Evolutionary conservation across 106 monocot genomes (phyloP).

Genomic region (Acorus calamus): DNA sequence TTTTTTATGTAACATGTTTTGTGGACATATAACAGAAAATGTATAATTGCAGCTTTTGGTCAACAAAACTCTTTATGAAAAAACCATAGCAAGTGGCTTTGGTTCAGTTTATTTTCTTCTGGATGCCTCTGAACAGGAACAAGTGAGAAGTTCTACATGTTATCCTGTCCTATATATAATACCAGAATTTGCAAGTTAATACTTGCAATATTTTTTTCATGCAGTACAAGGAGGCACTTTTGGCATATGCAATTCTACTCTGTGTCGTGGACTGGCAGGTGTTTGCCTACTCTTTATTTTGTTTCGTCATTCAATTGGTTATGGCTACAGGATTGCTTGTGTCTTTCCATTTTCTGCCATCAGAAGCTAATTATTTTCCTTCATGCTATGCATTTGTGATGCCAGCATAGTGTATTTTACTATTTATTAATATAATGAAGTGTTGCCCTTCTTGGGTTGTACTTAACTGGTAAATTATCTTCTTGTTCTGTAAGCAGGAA

Average conservation of each 20-base stretch:
- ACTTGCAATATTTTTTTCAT: conserved; percentile 3
- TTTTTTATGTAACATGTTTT: too few relatives aligned
- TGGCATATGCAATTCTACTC: conserved; percentile 78
- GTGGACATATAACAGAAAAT: neutral
- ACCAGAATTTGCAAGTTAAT: neutral
- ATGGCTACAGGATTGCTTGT: neutral
- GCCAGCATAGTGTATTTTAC: too few relatives aligned
- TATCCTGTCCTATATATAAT: neutral
- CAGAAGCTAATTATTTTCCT: too few relatives aligned
- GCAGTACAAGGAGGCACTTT: conserved; percentile 88
- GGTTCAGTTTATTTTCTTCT: conserved; percentile 95
- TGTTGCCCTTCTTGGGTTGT: too few relatives aligned
- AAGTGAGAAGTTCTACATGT: conserved; percentile 30
- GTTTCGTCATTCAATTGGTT: neutral
- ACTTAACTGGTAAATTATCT: too few relatives aligned
- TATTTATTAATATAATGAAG: too few relatives aligned
- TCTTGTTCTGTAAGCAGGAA: too few relatives aligned
- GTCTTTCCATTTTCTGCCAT: too few relatives aligned
- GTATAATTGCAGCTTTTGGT: conserved; percentile 64
- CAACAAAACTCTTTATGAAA: conserved; percentile 92
- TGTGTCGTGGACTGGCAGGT: conserved; percentile 51
- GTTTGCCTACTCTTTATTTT: neutral
- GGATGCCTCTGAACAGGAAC: conserved; percentile 96
- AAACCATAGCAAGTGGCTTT: conserved; percentile 97
- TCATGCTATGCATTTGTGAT: too few relatives aligned